Conservation (phyloP, 2,329 filamentous ascomycete species). For the Monosporascus sp. region DNA sequence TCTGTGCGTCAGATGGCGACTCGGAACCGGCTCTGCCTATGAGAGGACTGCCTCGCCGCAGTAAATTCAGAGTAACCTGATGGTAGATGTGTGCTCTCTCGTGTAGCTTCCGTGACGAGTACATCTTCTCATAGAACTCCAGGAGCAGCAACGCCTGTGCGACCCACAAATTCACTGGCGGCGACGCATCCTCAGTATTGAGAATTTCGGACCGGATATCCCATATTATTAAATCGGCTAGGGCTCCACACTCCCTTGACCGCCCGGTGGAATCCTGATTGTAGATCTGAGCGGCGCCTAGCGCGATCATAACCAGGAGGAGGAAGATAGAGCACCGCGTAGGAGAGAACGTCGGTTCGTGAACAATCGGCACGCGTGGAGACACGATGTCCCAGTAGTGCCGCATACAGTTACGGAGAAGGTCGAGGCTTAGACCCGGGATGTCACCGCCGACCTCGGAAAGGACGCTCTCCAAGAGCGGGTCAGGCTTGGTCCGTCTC, state of each 20-base stretch:
- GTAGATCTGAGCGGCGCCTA: slow-evolving; percentile 76
- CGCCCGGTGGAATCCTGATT: slow-evolving; percentile 53
- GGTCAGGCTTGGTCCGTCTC: slow-evolving; percentile 37
- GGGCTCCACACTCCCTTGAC: slow-evolving; percentile 38
- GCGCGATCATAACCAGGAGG: slow-evolving; percentile 74
- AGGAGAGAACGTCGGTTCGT: slow-evolving; percentile 79
- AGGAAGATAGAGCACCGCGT: slow-evolving; percentile 74
- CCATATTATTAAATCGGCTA: slow-evolving; percentile 58
- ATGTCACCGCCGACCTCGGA: slow-evolving; percentile 38
- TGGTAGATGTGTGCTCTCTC: slow-evolving; percentile 89
- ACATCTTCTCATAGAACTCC: slow-evolving; percentile 91
- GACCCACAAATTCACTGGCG: slow-evolving; percentile 81
- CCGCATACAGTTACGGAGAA: slow-evolving; percentile 80
- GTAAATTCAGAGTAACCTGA: slow-evolving; percentile 75
- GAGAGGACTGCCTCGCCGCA: slow-evolving; percentile 79
- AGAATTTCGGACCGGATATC: slow-evolving; percentile 80
- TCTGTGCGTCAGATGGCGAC: slow-evolving; percentile 65
- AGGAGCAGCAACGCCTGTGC: slow-evolving; percentile 79
- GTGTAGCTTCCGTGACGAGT: slow-evolving; percentile 74
- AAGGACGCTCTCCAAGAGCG: slow-evolving; percentile 25
- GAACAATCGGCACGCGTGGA: slow-evolving; percentile 79
- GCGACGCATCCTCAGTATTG: slow-evolving; percentile 73
- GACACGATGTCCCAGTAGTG: slow-evolving; percentile 87
- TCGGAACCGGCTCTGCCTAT: slow-evolving; percentile 76
- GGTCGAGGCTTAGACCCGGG: slow-evolving; percentile 60